Evolutionary conservation across 2,329 filamentous ascomycete species (phyloP).

Genomic region (Aspergillus floridensis): DNA sequence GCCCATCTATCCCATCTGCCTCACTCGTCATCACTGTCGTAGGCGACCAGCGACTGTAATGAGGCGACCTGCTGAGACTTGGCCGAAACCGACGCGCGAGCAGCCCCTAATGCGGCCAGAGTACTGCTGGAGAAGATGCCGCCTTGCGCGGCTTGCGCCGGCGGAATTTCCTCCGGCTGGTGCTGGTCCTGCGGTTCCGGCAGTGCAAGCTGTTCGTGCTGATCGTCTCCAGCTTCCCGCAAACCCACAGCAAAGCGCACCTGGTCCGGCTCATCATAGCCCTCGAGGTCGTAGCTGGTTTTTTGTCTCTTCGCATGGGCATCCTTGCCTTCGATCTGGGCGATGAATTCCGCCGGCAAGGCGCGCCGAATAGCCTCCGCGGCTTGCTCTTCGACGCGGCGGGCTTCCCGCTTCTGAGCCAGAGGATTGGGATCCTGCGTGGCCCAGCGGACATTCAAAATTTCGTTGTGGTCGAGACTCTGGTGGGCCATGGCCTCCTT

Average conservation of each 20-base stretch:
- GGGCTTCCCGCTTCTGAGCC: conserved; percentile 86
- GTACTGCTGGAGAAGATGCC: conserved; percentile 82
- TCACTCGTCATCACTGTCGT: conserved; percentile 80
- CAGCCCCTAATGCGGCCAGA: conserved; percentile 70
- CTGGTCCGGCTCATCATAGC: conserved; percentile 91
- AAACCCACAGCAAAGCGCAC: conserved; percentile 77
- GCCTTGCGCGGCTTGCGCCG: conserved; percentile 39
- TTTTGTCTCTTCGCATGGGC: conserved; percentile 87
- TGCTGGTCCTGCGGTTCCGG: conserved; percentile 51
- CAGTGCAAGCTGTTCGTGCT: conserved; percentile 46
- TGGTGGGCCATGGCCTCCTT: conserved; percentile 97
- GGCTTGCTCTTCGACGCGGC: conserved; percentile 89
- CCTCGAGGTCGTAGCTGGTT: conserved; percentile 80
- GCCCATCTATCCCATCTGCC: background rate
- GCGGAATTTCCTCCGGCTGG: conserved; percentile 38
- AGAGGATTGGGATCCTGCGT: conserved; percentile 94
- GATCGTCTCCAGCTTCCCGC: conserved; percentile 27
- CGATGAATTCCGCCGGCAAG: conserved; percentile 83
- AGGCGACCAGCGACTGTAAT: conserved; percentile 72
- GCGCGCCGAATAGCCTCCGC: conserved; percentile 88
- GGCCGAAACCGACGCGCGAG: conserved; percentile 44
- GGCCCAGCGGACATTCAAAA: conserved; percentile 95
- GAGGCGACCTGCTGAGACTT: conserved; percentile 45
- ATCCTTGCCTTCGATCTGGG: conserved; percentile 89
- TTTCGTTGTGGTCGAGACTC: conserved; percentile 82